These are phyloP conservation scores for Xylariaceae sp. DNA, from an alignment of 2,329 filamentous ascomycete genomes.

Conservation along the genomic window DNA sequence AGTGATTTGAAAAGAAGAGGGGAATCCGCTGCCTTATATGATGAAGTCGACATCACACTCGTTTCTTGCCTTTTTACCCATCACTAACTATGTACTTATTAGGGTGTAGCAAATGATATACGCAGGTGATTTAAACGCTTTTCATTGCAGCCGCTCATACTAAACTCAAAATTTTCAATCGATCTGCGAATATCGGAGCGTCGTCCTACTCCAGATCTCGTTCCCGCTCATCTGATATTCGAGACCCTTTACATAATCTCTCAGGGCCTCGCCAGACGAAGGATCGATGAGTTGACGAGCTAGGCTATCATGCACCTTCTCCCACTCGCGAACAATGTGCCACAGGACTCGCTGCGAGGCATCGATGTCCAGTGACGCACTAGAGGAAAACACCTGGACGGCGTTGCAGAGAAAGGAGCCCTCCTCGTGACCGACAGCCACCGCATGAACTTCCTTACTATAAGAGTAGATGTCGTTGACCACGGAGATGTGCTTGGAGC, in stretches of 20 bases:
- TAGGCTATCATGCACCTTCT: conserved; percentile 14
- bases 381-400: conserved; percentile 28
- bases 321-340: conserved; percentile 16
- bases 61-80: no score
- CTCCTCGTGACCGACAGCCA: conserved; percentile 12
- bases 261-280: conserved; percentile 4
- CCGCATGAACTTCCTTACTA: conserved; percentile 33
- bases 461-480: conserved; percentile 37
- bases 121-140: no score
- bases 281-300: conserved; percentile 4
- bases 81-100: no score
- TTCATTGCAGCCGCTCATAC: no score
- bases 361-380: conserved; percentile 17
- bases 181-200: background rate
- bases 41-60: no score
- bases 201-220: conserved; percentile 9
- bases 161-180: background rate
- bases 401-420: conserved; percentile 29
- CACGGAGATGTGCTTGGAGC: conserved; percentile 33
- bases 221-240: conserved; percentile 29
- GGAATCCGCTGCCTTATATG: no score
- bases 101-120: no score
- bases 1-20: no score
- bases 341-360: conserved; percentile 14
- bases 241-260: conserved; percentile 29